Evolutionary conservation across 116 monocot species (phyloP).

Genomic region (Papilionanthe hybrid): DNA sequence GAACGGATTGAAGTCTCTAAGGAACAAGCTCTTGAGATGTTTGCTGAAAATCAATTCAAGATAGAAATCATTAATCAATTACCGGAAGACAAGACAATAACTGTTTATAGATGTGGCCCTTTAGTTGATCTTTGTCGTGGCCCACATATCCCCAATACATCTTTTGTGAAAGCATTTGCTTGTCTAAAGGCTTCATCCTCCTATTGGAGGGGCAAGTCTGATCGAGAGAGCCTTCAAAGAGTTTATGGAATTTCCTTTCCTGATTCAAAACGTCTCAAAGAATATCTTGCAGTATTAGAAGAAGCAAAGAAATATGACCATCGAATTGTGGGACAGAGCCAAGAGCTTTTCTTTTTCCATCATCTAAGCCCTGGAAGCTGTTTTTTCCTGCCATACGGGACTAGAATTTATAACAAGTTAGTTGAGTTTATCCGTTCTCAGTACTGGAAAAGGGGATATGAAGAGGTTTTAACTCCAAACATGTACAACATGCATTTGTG

Average conservation of each 20-base stretch:
- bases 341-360: constrained; percentile 98
- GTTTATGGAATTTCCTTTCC: constrained; percentile 98
- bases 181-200: constrained; percentile 99
- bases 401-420: constrained; percentile 85
- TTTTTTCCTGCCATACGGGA: constrained; percentile 86
- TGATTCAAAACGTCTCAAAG: constrained; percentile 89
- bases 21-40: constrained; percentile 91
- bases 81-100: constrained; percentile 93
- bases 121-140: constrained; percentile 97
- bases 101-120: constrained; percentile 98
- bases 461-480: constrained; percentile 90
- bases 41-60: constrained; percentile 94
- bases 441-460: constrained; percentile 85
- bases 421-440: constrained; percentile 71
- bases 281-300: constrained; percentile 64
- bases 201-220: constrained; percentile 93
- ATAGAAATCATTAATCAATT: constrained; percentile 94
- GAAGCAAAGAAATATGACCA: constrained; percentile 99
- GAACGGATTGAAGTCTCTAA: constrained; percentile 92
- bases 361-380: constrained; percentile 96
- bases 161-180: constrained; percentile 95
- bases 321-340: constrained; percentile 74
- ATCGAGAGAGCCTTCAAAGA: constrained; percentile 93
- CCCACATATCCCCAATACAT: constrained; percentile 95
- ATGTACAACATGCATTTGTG: constrained; percentile 99